Base-by-base conservation (phyloP, 352 stramenopile genomes). In the Peronospora destructor region DNA sequence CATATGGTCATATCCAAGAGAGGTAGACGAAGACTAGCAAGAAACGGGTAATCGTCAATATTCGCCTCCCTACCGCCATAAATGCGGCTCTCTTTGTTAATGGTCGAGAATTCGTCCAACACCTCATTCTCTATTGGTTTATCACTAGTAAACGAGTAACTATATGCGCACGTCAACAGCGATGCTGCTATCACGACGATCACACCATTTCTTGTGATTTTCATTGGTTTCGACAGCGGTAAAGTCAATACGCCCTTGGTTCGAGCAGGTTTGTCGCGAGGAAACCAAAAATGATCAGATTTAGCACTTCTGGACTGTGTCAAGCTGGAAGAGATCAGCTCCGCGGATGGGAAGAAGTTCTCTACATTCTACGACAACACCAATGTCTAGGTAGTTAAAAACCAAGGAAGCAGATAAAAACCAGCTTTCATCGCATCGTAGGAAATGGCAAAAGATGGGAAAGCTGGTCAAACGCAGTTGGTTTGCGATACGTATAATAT, bases 11-110 rank as follows among this genome's bases (percentile, higher is more conserved):
- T 45, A 4, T 61, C 59, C 32, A 69, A 72, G 25, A 34, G 1
- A 33, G 11, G 28, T 8, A 33, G 23, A 19, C 76, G 73, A 32
- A 87, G 41, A 30, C 64, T 76, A 39, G 67, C 68, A n/a, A 75
- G 73, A 56, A 66, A 87, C 58, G 73, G 68, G 42, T 73, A 83
- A 28, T 70, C 43, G 21, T 50, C 38, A 4, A 76, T 63, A 32
- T 86, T 57, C 12, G 71, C 70, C 21, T 84, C 72, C 4, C 56
- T 54, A 32, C 75, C 75, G 38, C 75, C 75, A 61, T 84, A 86
- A 46, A 84, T 84, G 53, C 71, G 71, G 14, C 53, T 69, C 50
- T 79, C 66, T 48, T 72, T 52, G 45, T 64, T 76, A 14, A 14
- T 47, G 4, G 62, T 57, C 19, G 64, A 40, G 64, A 36, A n/a